Conservation (phyloP, 257 asterid genomes). For the Rauvolfia tetraphylla region DNA sequence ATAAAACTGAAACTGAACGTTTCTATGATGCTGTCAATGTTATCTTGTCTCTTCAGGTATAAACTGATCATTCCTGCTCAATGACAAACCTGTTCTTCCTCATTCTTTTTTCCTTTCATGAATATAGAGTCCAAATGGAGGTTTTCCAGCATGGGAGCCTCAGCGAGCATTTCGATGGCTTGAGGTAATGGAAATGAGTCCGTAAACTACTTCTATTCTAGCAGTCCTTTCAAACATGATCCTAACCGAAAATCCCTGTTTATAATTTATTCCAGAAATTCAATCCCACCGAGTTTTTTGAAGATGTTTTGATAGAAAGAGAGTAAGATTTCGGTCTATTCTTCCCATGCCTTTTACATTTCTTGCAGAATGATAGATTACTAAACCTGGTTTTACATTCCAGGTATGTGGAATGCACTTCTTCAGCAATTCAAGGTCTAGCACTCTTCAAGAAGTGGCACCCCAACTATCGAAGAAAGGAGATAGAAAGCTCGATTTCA, state of each 20-base stretch:
- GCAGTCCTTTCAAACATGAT: not conserved
- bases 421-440: constrained; percentile 48
- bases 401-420: constrained; percentile 59
- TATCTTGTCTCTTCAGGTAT: constrained; percentile 47
- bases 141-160: constrained; percentile 66
- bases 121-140: constrained; percentile 44
- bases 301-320: constrained; percentile 42
- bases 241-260: not conserved
- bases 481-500: constrained; percentile 40
- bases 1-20: constrained; percentile 23
- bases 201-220: not conserved
- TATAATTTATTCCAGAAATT: constrained; percentile 30
- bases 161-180: constrained; percentile 41
- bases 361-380: not conserved
- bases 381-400: not conserved
- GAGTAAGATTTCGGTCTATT: constrained; percentile 32
- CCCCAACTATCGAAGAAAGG: constrained; percentile 34
- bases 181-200: constrained; percentile 32
- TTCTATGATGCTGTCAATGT: constrained; percentile 50
- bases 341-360: not conserved
- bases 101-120: no score
- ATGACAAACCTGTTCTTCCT: no score
- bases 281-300: constrained; percentile 51
- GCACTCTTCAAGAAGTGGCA: constrained; percentile 36
- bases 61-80: not conserved